Conservation (phyloP, 805 yeast genomes). For the Lipomyces anomalus region DNA sequence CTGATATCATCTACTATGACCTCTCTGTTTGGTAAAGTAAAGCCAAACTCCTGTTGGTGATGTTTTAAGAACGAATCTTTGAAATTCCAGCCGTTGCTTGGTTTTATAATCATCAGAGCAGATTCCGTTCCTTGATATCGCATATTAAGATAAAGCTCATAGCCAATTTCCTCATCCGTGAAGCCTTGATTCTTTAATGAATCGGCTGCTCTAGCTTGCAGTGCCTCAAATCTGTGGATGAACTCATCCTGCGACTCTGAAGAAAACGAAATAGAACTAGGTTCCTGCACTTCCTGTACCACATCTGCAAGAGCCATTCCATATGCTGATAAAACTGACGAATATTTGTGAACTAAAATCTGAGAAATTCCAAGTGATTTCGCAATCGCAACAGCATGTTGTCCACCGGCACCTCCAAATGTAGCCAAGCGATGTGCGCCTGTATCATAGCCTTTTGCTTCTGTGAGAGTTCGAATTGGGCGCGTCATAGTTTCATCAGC, state of each 20-base stretch:
- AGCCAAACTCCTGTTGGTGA: constrained; percentile 71
- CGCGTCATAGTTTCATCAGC: constrained; percentile 90
- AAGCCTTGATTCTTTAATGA: constrained; percentile 53
- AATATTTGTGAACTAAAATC: constrained; percentile 71
- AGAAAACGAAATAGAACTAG: constrained; percentile 47
- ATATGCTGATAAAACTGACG: constrained; percentile 79
- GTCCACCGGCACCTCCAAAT: constrained; percentile 95
- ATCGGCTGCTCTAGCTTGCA: constrained; percentile 41
- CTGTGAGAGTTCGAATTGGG: constrained; percentile 79
- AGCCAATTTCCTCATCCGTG: constrained; percentile 38
- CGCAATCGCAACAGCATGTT: constrained; percentile 77
- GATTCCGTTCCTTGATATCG: constrained; percentile 90
- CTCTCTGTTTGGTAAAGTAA: constrained; percentile 47
- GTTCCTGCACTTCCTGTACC: constrained; percentile 73
- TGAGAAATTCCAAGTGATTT: constrained; percentile 59
- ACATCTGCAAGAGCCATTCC: constrained; percentile 86
- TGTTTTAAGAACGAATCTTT: constrained; percentile 44
- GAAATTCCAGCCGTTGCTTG: constrained; percentile 34
- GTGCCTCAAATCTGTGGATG: constrained; percentile 41
- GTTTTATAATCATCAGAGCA: constrained; percentile 57
- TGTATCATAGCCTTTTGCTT: constrained; percentile 69
- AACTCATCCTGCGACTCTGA: constrained; percentile 34
- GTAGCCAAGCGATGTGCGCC: constrained; percentile 67
- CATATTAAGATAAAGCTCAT: constrained; percentile 67
- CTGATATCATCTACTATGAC: constrained; percentile 68